These are phyloP conservation scores for Xylariaceae sp. DNA, from an alignment of 2,329 filamentous ascomycete genomes.

Conservation along the genomic window DNA sequence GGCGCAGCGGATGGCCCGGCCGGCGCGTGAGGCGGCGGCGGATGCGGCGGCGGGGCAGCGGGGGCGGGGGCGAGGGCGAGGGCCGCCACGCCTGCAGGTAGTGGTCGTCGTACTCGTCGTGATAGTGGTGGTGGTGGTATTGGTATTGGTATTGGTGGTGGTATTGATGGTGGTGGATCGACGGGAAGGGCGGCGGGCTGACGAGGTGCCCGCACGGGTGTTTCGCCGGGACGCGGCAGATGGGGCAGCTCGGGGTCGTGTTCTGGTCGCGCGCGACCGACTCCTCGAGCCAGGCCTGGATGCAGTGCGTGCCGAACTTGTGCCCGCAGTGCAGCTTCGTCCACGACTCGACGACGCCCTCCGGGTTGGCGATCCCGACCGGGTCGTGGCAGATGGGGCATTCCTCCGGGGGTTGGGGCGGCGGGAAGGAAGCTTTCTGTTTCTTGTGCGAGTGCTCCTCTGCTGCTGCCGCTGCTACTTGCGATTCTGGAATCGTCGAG, in stretches of 20 bases:
- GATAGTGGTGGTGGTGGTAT: not conserved
- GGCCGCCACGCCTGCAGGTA: too few relatives aligned
- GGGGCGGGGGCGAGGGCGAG: constrained; percentile 6
- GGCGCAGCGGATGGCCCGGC: constrained; percentile 24
- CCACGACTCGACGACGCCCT: constrained; percentile 45
- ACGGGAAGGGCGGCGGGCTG: constrained; percentile 21
- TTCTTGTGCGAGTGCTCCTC: constrained; percentile 16
- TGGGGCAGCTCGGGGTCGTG: constrained; percentile 41
- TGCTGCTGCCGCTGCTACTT: constrained; percentile 1
- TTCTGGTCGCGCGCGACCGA: constrained; percentile 39
- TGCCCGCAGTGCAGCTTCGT: constrained; percentile 47
- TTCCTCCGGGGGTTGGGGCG: constrained; percentile 30
- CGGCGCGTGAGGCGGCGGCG: constrained; percentile 31
- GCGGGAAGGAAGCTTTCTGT: constrained; percentile 14
- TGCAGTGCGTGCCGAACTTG: constrained; percentile 47
- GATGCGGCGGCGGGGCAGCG: constrained; percentile 7
- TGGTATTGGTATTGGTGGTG: constrained; percentile 5
- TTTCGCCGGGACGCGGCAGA: constrained; percentile 42
- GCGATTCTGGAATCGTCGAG: not conserved
- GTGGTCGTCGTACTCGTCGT: not conserved
- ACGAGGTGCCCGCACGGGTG: constrained; percentile 38
- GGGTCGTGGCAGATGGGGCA: constrained; percentile 50
- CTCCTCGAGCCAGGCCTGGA: constrained; percentile 46
- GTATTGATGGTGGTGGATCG: constrained; percentile 8
- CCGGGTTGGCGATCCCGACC: constrained; percentile 41